Conservation (phyloP, 352 stramenopile species). For the Phytophthora lateralis region DNA sequence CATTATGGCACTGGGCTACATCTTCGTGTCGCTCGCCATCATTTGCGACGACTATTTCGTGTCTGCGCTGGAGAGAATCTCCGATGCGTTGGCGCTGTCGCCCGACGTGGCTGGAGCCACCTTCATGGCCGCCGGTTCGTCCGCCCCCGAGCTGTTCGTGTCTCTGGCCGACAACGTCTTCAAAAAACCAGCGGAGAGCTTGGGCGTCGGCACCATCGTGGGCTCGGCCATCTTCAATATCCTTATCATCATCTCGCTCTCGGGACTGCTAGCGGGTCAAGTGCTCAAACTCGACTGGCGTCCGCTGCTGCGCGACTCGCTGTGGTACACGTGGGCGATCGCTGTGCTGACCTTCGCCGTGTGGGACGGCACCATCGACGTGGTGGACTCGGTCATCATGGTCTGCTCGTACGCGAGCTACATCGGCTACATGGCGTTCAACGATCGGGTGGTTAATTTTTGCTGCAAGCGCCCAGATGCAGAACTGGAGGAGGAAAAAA, state of each 20-base stretch:
- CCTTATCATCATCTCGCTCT: constrained; percentile 87
- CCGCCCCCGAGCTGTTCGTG: constrained; percentile 84
- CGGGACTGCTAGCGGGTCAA: constrained; percentile 64
- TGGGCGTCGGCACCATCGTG: constrained; percentile 85
- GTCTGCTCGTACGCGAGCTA: constrained; percentile 75
- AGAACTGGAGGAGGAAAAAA: constrained; percentile 15
- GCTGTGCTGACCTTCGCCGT: constrained; percentile 59
- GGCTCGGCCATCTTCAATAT: constrained; percentile 90
- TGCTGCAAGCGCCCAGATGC: constrained; percentile 61
- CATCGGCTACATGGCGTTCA: constrained; percentile 78
- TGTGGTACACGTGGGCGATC: constrained; percentile 79
- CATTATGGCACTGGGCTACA: constrained; percentile 65
- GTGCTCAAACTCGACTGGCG: constrained; percentile 76
- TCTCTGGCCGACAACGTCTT: constrained; percentile 82
- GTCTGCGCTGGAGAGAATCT: constrained; percentile 77
- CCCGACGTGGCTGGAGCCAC: constrained; percentile 83
- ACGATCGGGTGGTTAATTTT: constrained; percentile 55
- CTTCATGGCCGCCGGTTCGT: constrained; percentile 86
- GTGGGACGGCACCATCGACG: constrained; percentile 62
- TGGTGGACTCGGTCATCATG: constrained; percentile 67
- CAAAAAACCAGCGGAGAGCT: constrained; percentile 60
- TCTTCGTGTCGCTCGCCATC: constrained; percentile 88
- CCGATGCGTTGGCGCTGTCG: constrained; percentile 60
- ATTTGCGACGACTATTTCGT: constrained; percentile 92
- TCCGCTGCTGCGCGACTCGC: constrained; percentile 77